phyloP scores from a whole-genome alignment of 2,329 filamentous ascomycete genomes.

The Ceratocystis papillata region DNA sequence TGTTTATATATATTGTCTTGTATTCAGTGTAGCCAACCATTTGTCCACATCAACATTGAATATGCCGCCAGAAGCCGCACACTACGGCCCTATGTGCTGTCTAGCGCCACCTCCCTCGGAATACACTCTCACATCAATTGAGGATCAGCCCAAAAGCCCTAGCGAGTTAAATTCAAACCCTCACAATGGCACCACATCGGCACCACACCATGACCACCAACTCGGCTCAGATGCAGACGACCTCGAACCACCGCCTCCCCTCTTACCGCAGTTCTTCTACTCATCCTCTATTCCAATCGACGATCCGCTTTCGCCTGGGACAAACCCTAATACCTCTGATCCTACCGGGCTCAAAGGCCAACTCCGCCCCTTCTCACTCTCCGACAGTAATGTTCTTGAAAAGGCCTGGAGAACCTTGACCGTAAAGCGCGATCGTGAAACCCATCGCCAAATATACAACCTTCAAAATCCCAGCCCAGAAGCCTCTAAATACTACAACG shows the following conservation, averaged over 20 bases:
- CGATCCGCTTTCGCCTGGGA: conserved; percentile 63
- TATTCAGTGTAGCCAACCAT: not conserved
- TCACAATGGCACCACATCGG: not conserved
- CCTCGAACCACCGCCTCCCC: conserved; percentile 43
- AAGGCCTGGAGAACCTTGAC: conserved; percentile 60
- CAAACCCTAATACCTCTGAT: conserved; percentile 39
- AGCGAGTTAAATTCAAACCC: not conserved
- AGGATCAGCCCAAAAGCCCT: not conserved
- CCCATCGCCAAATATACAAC: conserved; percentile 35
- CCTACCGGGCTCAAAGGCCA: conserved; percentile 43
- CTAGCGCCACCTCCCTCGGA: conserved; percentile 34
- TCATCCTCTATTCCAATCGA: conserved; percentile 72
- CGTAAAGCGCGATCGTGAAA: conserved; percentile 38
- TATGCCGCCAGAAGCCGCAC: conserved; percentile 8
- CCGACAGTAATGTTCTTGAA: conserved; percentile 71
- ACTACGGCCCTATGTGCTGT: conserved; percentile 44
- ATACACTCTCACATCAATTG: not conserved
- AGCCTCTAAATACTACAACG: conserved; percentile 31
- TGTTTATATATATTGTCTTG: not conserved
- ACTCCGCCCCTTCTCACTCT: conserved; percentile 65
- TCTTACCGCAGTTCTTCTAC: conserved; percentile 74
- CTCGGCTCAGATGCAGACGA: conserved; percentile 33
- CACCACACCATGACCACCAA: not conserved
- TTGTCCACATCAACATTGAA: not conserved
- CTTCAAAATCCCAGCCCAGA: conserved; percentile 10